These are phyloP conservation scores for Geotrichum australiense DNA, from an alignment of 1,139 yeast genomes.

Conservation along the genomic window DNA sequence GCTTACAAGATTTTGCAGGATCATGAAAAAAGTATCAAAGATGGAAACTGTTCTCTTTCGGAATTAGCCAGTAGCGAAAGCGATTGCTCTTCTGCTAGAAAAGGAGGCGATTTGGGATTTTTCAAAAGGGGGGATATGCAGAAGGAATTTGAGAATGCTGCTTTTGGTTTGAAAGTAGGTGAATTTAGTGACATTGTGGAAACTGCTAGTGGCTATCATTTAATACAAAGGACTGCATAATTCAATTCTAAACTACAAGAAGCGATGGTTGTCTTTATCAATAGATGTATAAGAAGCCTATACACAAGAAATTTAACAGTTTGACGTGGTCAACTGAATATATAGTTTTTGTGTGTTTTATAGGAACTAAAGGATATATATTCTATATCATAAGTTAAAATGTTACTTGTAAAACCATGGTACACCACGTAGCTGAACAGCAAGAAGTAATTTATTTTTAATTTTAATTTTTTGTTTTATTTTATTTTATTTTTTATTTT, in stretches of 20 bases:
- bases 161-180: slow-evolving; percentile 74
- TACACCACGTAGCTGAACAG: no score
- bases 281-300: no score
- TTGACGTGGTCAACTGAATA: no score
- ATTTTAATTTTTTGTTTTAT: no score
- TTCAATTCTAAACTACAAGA: neutral
- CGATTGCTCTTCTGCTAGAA: slow-evolving; percentile 80
- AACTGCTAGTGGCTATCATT: slow-evolving; percentile 85
- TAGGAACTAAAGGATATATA: no score
- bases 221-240: slow-evolving; percentile 67
- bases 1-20: slow-evolving; percentile 60
- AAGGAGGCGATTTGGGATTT: slow-evolving; percentile 88
- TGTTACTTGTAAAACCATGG: no score
- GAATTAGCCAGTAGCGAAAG: slow-evolving; percentile 77
- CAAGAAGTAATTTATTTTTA: no score
- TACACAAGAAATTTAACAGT: no score
- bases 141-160: slow-evolving; percentile 83
- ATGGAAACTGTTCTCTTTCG: slow-evolving; percentile 62
- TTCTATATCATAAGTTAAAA: no score
- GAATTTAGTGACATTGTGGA: slow-evolving; percentile 80
- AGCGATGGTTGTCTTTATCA: no score
- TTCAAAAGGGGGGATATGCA: slow-evolving; percentile 93
- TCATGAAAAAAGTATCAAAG: slow-evolving; percentile 53
- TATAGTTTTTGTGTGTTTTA: no score
- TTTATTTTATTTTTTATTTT: no score